Evolutionary conservation across 1,139 yeast species (phyloP).

Genomic region (Blastobotrys illinoisensis): DNA sequence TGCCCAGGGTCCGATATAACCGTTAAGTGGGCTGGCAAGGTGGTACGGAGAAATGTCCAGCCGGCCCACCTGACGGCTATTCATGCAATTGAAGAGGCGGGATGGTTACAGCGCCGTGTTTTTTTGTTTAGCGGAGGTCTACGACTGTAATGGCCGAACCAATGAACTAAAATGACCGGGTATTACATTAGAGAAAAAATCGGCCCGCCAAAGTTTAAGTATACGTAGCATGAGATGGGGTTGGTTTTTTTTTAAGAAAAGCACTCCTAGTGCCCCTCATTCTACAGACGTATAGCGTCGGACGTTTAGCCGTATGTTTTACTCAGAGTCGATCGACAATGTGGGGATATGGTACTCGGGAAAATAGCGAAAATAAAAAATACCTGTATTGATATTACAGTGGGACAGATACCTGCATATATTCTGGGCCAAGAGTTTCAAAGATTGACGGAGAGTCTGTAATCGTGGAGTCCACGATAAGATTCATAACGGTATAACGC

Average conservation of each 20-base stretch:
- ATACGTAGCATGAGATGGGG: neutral
- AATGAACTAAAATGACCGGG: no score
- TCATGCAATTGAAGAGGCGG: neutral
- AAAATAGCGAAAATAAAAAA: neutral
- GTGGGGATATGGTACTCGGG: neutral
- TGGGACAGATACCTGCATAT: neutral
- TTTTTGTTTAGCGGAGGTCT: no score
- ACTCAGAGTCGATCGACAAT: neutral
- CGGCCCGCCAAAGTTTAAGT: neutral
- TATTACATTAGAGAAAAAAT: neutral
- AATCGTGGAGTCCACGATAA: neutral
- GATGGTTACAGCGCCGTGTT: neutral
- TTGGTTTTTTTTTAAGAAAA: slow-evolving; percentile 32
- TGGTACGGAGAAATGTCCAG: neutral
- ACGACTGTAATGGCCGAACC: no score
- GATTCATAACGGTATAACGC: neutral
- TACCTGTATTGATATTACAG: no score
- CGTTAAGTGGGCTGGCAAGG: neutral
- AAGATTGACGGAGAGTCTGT: neutral
- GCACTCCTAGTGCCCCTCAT: slow-evolving; percentile 83
- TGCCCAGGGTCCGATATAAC: neutral
- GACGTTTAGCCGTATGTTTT: neutral
- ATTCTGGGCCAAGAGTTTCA: neutral
- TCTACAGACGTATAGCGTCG: neutral
- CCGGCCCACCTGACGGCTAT: neutral